phyloP scores from a whole-genome alignment of 768 basidiomycete species.

The Xerocomus brunneocitrinus region DNA sequence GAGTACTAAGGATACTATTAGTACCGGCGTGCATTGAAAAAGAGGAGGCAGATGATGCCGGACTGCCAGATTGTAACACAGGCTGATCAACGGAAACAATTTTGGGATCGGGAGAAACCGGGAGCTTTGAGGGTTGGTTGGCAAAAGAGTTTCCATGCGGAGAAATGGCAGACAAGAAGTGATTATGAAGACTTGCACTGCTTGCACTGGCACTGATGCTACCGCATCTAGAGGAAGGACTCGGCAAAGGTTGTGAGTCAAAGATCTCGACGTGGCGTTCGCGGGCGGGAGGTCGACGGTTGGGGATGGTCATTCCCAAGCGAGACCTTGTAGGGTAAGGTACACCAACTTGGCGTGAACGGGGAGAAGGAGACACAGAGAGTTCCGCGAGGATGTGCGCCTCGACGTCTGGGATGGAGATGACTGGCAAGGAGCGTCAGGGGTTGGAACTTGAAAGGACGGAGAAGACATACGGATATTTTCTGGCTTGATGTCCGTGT shows the following conservation, averaged over 20 bases:
- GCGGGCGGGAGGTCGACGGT: slow-evolving; percentile 40
- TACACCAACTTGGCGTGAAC: slow-evolving; percentile 76
- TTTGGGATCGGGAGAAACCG: slow-evolving; percentile 4
- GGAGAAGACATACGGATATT: slow-evolving; percentile 73
- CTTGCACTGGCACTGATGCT: slow-evolving; percentile 30
- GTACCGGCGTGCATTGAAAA: slow-evolving; percentile 36
- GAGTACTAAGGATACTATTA: slow-evolving; percentile 43
- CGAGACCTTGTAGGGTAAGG: slow-evolving; percentile 65
- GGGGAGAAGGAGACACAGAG: slow-evolving; percentile 61
- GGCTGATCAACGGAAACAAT: slow-evolving; percentile 4
- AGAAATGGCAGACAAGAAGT: slow-evolving; percentile 10
- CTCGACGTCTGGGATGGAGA: slow-evolving; percentile 79
- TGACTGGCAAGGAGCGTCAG: slow-evolving; percentile 44
- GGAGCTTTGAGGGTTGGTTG: slow-evolving; percentile 24
- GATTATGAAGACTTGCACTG: slow-evolving; percentile 15
- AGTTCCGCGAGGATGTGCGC: slow-evolving; percentile 67
- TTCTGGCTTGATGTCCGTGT: slow-evolving; percentile 94
- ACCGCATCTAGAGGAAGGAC: slow-evolving; percentile 37
- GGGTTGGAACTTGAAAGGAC: slow-evolving; percentile 11
- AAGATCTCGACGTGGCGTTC: slow-evolving; percentile 76
- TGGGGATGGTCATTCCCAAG: slow-evolving; percentile 58
- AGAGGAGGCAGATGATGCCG: slow-evolving; percentile 40
- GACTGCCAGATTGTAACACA: slow-evolving; percentile 35
- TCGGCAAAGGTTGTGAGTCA: slow-evolving; percentile 73
- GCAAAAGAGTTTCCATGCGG: slow-evolving; percentile 6